Evolutionary conservation across 106 monocot genomes (phyloP).

Genomic region (Dendrobium nobile): DNA sequence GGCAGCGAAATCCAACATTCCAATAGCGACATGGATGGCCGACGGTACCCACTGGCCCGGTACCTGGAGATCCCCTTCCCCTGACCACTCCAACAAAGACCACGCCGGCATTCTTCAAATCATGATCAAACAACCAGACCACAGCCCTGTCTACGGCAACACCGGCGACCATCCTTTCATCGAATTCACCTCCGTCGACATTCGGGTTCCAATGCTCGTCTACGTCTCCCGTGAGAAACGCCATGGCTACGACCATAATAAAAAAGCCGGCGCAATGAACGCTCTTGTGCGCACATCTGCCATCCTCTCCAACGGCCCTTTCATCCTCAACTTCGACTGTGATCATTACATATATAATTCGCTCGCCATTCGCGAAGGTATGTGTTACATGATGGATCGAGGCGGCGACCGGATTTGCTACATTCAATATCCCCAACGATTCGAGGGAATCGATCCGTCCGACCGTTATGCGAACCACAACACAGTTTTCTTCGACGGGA

Average conservation of each 20-base stretch:
- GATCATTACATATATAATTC: conserved; percentile 96
- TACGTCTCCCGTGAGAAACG: conserved; percentile 91
- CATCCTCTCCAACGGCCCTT: conserved; percentile 86
- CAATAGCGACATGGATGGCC: conserved; percentile 85
- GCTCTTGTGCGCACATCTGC: conserved; percentile 84
- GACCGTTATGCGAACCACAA: conserved; percentile 98
- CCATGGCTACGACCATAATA: conserved; percentile 80
- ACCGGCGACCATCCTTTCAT: conserved; percentile 57
- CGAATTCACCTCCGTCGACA: conserved; percentile 73
- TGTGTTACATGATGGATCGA: conserved; percentile 99
- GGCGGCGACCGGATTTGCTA: conserved; percentile 92
- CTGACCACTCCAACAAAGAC: conserved; percentile 79
- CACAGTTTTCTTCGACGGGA: conserved; percentile 98
- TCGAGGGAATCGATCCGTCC: conserved; percentile 94
- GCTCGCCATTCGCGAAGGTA: conserved; percentile 71
- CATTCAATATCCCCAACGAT: conserved; percentile 89
- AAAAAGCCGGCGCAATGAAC: conserved; percentile 98
- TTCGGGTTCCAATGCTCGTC: conserved; percentile 68
- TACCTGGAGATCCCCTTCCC: conserved; percentile 41
- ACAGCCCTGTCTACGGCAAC: conserved; percentile 42
- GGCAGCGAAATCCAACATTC: conserved; percentile 12
- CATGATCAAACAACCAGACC: conserved; percentile 58
- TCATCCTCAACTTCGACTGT: conserved; percentile 98
- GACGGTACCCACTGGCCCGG: conserved; percentile 91
- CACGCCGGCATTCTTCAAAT: conserved; percentile 88